Conservation (phyloP, 176 grass and related monocot species). For the Triticum timopheevii region DNA sequence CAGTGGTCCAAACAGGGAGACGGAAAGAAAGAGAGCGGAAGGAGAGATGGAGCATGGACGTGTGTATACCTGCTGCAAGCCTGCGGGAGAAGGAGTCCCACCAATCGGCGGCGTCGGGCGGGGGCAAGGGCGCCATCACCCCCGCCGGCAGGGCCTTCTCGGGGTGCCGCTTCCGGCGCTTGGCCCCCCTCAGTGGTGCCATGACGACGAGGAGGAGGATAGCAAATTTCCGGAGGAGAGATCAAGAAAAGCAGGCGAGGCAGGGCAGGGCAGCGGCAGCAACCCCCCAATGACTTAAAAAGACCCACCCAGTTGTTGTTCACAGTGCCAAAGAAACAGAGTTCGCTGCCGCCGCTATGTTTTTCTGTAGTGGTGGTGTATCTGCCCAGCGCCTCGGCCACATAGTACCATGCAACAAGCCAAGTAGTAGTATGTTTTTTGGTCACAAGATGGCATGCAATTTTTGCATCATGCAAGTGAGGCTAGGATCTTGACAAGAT, state of each 20-base stretch:
- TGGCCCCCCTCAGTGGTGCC: slow-evolving; percentile 63
- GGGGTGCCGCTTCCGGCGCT: slow-evolving; percentile 50
- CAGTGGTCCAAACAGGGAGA: slow-evolving; percentile 19
- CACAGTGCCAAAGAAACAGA: not conserved
- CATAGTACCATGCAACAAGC: slow-evolving; percentile 26
- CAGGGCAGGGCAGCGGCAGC: slow-evolving; percentile 16
- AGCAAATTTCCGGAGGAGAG: slow-evolving; percentile 24
- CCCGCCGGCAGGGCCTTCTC: slow-evolving; percentile 27
- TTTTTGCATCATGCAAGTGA: too few species aligned
- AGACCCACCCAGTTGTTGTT: slow-evolving; percentile 28
- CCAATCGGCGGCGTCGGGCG: slow-evolving; percentile 54
- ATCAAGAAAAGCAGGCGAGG: slow-evolving; percentile 24
- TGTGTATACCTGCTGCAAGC: slow-evolving; percentile 62
- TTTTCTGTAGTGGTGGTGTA: not conserved
- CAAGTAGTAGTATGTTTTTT: not conserved
- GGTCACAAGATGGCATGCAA: not conserved
- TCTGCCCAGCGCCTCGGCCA: not conserved
- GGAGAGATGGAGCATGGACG: not conserved
- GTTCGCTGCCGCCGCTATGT: slow-evolving; percentile 5
- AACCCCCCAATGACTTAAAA: slow-evolving; percentile 19
- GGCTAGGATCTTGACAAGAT: not conserved
- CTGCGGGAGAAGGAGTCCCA: slow-evolving; percentile 70
- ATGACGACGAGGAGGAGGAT: slow-evolving; percentile 37
- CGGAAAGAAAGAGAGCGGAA: not conserved
- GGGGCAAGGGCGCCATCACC: slow-evolving; percentile 35